Evolutionary conservation across 352 stramenopile species (phyloP), one percentile per base, ranked within the genome.

Genomic region (Pythium myriotylum): DNA sequence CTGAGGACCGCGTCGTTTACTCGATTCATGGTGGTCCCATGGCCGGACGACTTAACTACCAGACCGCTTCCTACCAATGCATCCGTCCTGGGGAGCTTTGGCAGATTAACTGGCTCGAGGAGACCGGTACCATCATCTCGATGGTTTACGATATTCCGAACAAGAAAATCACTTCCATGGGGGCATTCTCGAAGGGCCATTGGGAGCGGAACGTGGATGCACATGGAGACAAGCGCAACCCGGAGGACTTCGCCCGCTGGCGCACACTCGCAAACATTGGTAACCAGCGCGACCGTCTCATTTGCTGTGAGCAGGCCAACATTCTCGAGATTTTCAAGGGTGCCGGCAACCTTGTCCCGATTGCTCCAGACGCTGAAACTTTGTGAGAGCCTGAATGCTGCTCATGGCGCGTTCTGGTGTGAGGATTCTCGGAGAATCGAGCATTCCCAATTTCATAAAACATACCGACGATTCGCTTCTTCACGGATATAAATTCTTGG

Each of bases 31-130:
- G 75, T 7, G 75, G 75, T 8, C 75, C 75, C 29, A 84, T 84
- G 75, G 72, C 74, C n/a, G 74, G 74, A 29, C 74, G 74, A 57
- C 63, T 79, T 24, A 84, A 84, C 73, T 84, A 84, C 65, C 74
- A 84, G 70, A 84, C 74, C 26, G 74, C 79, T 24, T 61, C 74
- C 22, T 83, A 77, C 55, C 74, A 83, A 69, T 83, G 74, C 60
- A 83, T 83, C 64, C 74, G 74, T 20, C 74, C 74, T 3, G 74
- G 74, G n/a, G 74, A 84, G 62, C 61, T 81, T 40, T 84, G 74
- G 74, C 74, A 84, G 56, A 81, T 72, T 70, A 84, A 81, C 73
- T 84, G 74, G 74, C 74, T 84, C 45, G 74, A 84, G 61, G 74
- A 84, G 59, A 84, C 75, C 16, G 75, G 75, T 50, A 84, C 75